These are phyloP conservation scores for Prunus salicina DNA, from an alignment of 306 rosid species.

Conservation along the genomic window DNA sequence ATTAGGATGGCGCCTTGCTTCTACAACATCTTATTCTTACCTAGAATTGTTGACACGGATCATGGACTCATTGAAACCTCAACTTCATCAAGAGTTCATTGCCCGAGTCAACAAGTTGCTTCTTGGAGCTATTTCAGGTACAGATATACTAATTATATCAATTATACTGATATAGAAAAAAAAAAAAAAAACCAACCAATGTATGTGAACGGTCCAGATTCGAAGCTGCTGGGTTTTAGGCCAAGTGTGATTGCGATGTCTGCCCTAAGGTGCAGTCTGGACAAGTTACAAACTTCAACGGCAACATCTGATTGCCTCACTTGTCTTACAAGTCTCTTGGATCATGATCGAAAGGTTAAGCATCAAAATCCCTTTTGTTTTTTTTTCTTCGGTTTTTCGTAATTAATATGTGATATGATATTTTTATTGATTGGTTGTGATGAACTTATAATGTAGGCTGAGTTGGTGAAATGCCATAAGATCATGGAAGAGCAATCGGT, in stretches of 20 bases:
- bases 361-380: neutral
- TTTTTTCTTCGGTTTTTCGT: neutral
- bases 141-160: neutral
- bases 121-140: constrained; percentile 43
- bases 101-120: constrained; percentile 25
- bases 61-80: constrained; percentile 27
- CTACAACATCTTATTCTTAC: constrained; percentile 39
- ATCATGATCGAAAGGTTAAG: constrained; percentile 40
- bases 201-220: constrained; percentile 23
- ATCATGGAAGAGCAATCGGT: constrained; percentile 31
- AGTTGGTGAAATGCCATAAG: constrained; percentile 34
- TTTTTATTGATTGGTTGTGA: neutral
- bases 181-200: neutral
- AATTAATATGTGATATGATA: neutral
- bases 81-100: constrained; percentile 15
- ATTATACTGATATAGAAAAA: too few relatives aligned
- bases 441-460: constrained; percentile 24
- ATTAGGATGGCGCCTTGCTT: constrained; percentile 44
- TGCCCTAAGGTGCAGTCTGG: constrained; percentile 34
- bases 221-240: constrained; percentile 29
- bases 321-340: constrained; percentile 23
- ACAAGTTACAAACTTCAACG: constrained; percentile 3
- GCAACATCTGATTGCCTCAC: constrained; percentile 13
- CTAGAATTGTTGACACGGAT: constrained; percentile 23
- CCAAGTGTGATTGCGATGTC: constrained; percentile 45